Evolutionary conservation across 257 asterid genomes (phyloP), one percentile per base, ranked within the genome.

Genomic region (Scutellaria minor): DNA sequence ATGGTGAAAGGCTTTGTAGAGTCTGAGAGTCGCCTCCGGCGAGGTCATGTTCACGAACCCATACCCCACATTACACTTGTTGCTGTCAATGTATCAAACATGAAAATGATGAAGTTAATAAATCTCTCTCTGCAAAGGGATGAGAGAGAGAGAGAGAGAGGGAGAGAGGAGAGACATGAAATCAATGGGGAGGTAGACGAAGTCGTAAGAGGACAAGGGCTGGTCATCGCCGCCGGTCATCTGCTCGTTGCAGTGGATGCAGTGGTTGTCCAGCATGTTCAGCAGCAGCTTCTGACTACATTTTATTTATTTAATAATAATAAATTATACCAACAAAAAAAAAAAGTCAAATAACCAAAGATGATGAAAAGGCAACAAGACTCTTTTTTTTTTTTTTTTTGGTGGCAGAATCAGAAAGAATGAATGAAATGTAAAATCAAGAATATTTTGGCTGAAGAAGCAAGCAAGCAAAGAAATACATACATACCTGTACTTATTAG

Each of bases 41-140:
- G 97, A 87, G n/a, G 99, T 95, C 99, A 95, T 92, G 86, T 95
- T 95, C 81, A 95, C 99, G 57, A 95, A 95, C 50, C 99, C 99
- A 56, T 95, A 95, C 66, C 99, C 99, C 76, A 95, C 98, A 64
- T 92, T 95, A 87, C 99, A 95, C 65, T 95, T 95, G 89, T 92
- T 95, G 77, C 88, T 81, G 51, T 39, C 0, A 18, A 18, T 18
- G 18, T 18, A 55, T 37, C 35, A 41, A 31, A 5, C 9, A 53
- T 24, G 2, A 37, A 50, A 14, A 5, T 0, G n/a, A 5, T 51
- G 5, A 5, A 24, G 8, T 13, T 50, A 50, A 5, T 46, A 14
- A 15, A 24, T 24, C 27, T 24, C 27, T 24, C 27, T 24, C 27
- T 24, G 37, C 37, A 31, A 4, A 31, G 5, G 4, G 37, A 31